Evolutionary conservation across 2,329 filamentous ascomycete genomes (phyloP).

Genomic region (Zalaria obscura): DNA sequence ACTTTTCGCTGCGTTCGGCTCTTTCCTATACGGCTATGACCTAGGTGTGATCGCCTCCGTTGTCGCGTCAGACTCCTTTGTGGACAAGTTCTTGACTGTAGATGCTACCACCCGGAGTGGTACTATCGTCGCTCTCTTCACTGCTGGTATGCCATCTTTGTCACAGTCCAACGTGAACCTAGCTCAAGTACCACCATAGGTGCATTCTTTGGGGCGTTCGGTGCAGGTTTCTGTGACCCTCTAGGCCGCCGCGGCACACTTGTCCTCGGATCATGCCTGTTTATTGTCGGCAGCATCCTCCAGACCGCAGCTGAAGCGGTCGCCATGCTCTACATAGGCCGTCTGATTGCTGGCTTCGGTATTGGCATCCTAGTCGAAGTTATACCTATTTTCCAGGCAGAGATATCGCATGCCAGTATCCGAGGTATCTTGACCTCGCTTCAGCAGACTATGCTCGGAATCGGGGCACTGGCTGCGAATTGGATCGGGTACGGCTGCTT

Average conservation of each 20-base stretch:
- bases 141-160: neutral
- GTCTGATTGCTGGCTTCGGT: slow-evolving; percentile 11
- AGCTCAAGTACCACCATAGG: slow-evolving; percentile 1
- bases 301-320: slow-evolving; percentile 11
- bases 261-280: slow-evolving; percentile 43
- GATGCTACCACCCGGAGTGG: slow-evolving; percentile 7
- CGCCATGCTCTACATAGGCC: slow-evolving; percentile 10
- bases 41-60: slow-evolving; percentile 15
- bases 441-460: slow-evolving; percentile 38
- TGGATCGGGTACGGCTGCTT: slow-evolving; percentile 13
- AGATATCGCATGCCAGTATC: slow-evolving; percentile 35
- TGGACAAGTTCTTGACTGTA: slow-evolving; percentile 6
- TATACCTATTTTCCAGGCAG: slow-evolving; percentile 74
- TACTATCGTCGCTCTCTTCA: slow-evolving; percentile 11
- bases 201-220: slow-evolving; percentile 11
- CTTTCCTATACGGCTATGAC: slow-evolving; percentile 14
- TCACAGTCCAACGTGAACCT: too few species aligned
- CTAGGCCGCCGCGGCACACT: slow-evolving; percentile 58
- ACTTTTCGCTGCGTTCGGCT: slow-evolving; percentile 23
- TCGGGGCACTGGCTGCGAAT: slow-evolving; percentile 51
- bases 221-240: slow-evolving; percentile 52
- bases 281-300: slow-evolving; percentile 11
- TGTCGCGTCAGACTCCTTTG: slow-evolving; percentile 10
- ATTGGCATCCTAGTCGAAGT: slow-evolving; percentile 39
- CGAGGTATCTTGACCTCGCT: slow-evolving; percentile 11